These are phyloP conservation scores for Picea glauca DNA, from an alignment of 75 land plant species.

Conservation along the genomic window DNA sequence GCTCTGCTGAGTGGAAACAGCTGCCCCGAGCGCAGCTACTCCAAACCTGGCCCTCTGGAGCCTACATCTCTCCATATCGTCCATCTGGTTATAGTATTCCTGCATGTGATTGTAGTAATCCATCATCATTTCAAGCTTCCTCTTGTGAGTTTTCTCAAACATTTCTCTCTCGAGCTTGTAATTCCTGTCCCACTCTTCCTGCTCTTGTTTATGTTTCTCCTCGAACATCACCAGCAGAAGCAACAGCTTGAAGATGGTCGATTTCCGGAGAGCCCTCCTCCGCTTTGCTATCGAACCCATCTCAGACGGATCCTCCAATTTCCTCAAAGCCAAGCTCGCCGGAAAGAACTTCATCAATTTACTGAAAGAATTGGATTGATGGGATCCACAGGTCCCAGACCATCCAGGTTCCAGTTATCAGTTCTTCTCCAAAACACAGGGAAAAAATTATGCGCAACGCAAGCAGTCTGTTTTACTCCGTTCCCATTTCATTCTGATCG, in stretches of 20 bases:
- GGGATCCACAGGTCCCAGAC: too few relatives aligned
- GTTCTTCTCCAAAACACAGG: too few relatives aligned
- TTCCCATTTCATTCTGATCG: too few relatives aligned
- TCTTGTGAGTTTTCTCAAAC: slow-evolving; percentile 30
- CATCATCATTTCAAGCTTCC: slow-evolving; percentile 35
- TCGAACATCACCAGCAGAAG: slow-evolving; percentile 22
- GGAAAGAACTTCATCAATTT: too few relatives aligned
- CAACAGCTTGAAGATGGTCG: slow-evolving; percentile 16
- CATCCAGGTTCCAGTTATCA: too few relatives aligned
- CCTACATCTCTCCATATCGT: slow-evolving; percentile 24
- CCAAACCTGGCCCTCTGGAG: slow-evolving; percentile 24
- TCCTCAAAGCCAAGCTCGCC: too few relatives aligned
- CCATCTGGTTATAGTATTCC: slow-evolving; percentile 32
- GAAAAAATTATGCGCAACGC: too few relatives aligned
- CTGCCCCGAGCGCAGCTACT: slow-evolving; percentile 40
- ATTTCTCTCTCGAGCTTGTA: slow-evolving; percentile 25
- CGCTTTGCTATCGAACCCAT: too few relatives aligned
- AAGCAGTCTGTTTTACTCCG: too few relatives aligned
- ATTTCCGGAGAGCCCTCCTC: neutral
- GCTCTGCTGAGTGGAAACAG: slow-evolving; percentile 43
- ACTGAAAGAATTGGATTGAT: too few relatives aligned
- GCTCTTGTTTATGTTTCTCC: slow-evolving; percentile 31
- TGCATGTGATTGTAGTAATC: slow-evolving; percentile 41
- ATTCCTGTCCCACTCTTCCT: slow-evolving; percentile 34
- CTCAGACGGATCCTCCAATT: too few relatives aligned